Percentiles rank a stretch among this genome's conserved stretches.
These are phyloP conservation scores for Hypoxylon sp. DNA, from an alignment of 2,329 filamentous ascomycete genomes.

Conservation along the genomic window DNA sequence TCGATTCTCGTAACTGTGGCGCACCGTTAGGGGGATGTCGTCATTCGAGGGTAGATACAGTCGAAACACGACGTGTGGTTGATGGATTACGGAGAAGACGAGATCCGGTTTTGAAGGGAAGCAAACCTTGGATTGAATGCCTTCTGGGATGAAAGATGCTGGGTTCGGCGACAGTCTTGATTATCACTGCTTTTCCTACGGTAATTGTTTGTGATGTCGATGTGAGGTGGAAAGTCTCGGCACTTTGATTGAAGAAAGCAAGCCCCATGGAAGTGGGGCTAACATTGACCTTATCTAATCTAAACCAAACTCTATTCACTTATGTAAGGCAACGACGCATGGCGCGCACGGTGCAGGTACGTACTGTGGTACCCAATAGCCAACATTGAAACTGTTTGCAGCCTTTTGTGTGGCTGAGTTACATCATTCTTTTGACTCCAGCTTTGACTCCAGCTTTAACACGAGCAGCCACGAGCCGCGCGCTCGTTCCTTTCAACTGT, in stretches of 20 bases:
- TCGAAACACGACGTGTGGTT: background rate
- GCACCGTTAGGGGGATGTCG: conserved; percentile 18
- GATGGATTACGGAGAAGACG: background rate
- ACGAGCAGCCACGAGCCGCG: conserved; percentile 39
- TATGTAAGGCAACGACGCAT: background rate
- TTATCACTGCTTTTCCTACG: conserved; percentile 33
- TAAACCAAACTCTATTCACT: conserved; percentile 5
- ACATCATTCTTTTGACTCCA: conserved; percentile 35
- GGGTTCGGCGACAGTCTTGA: conserved; percentile 2
- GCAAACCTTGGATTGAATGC: conserved; percentile 25
- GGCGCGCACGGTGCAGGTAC: background rate
- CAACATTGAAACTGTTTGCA: conserved; percentile 21
- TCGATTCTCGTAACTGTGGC: conserved; percentile 1
- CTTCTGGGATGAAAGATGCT: conserved; percentile 6
- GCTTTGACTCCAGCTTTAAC: too few species aligned
- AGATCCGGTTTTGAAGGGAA: conserved; percentile 2
- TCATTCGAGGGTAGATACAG: conserved; percentile 10
- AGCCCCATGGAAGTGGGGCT: background rate
- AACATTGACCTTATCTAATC: conserved; percentile 40
- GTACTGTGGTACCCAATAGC: background rate
- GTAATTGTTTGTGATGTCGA: conserved; percentile 17
- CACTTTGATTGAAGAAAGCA: conserved; percentile 15
- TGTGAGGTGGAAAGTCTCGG: conserved; percentile 1
- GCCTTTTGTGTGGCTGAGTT: conserved; percentile 11
- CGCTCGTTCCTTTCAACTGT: conserved; percentile 13